These are phyloP conservation scores for Trichoderma asperellum DNA, from an alignment of 2,329 filamentous ascomycete species.

Conservation along the genomic window DNA sequence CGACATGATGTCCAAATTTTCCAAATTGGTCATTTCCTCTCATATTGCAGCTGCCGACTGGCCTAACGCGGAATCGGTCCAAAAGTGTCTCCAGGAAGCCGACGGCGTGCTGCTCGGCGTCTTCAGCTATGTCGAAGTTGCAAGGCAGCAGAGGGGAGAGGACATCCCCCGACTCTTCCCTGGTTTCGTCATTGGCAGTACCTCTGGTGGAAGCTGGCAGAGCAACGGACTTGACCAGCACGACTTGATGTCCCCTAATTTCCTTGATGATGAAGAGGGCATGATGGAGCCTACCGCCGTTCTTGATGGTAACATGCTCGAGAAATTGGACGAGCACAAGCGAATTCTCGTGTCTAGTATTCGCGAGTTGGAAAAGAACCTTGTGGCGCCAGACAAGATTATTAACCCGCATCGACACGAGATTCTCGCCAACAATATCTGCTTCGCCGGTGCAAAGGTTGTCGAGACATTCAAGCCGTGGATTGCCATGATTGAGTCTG, in stretches of 20 bases:
- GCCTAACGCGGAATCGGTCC: slow-evolving; percentile 88
- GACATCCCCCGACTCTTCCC: slow-evolving; percentile 91
- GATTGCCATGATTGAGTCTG: slow-evolving; percentile 87
- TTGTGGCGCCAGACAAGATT: slow-evolving; percentile 78
- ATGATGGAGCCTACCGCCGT: slow-evolving; percentile 70
- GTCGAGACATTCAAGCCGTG: slow-evolving; percentile 89
- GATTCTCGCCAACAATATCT: slow-evolving; percentile 80
- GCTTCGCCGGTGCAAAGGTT: slow-evolving; percentile 75
- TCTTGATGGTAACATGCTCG: slow-evolving; percentile 77
- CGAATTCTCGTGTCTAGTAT: slow-evolving; percentile 84
- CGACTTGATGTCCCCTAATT: slow-evolving; percentile 78
- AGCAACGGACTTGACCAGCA: slow-evolving; percentile 67
- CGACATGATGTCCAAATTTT: slow-evolving; percentile 99
- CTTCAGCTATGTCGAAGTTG: slow-evolving; percentile 94
- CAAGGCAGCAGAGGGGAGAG: slow-evolving; percentile 88
- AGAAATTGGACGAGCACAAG: slow-evolving; percentile 84
- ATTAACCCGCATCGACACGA: slow-evolving; percentile 79
- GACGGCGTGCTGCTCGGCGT: slow-evolving; percentile 93
- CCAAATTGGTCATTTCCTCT: slow-evolving; percentile 96
- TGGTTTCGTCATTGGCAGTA: slow-evolving; percentile 88
- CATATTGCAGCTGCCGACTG: slow-evolving; percentile 97
- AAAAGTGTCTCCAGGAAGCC: slow-evolving; percentile 96
- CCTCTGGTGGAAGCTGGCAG: slow-evolving; percentile 85
- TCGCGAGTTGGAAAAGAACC: slow-evolving; percentile 82
- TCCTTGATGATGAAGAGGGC: slow-evolving; percentile 81